phyloP scores from a whole-genome alignment of 1,284 basidiomycete genomes.

The Sporisorium iseilematis-ciliati region DNA sequence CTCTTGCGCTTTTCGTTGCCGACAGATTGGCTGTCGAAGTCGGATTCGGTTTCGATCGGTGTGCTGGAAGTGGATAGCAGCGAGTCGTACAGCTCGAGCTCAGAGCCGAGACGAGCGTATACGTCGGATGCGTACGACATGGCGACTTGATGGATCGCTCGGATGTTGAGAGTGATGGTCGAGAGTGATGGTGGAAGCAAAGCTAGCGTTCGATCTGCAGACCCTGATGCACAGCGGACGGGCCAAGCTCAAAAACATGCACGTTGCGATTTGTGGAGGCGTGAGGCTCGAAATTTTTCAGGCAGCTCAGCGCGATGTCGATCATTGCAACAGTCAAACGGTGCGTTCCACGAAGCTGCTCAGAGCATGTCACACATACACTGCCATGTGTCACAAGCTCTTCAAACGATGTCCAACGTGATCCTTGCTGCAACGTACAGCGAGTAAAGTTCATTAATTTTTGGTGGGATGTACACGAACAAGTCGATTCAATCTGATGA shows the following conservation, averaged over 20 bases:
- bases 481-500: too few relatives aligned
- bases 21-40: slow-evolving; percentile 4
- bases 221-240: slow-evolving; percentile 2
- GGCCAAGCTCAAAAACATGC: slow-evolving; percentile 5
- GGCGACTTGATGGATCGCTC: not conserved
- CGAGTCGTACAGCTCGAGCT: slow-evolving; percentile 52
- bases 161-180: not conserved
- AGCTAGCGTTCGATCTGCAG: not conserved
- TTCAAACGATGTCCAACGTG: too few relatives aligned
- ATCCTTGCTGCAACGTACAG: too few relatives aligned
- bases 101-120: slow-evolving; percentile 35
- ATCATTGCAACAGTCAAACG: too few relatives aligned
- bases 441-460: not conserved
- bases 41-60: slow-evolving; percentile 16
- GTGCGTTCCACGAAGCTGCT: too few relatives aligned
- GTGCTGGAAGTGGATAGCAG: slow-evolving; percentile 39
- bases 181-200: not conserved
- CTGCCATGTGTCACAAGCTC: too few relatives aligned
- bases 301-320: too few relatives aligned
- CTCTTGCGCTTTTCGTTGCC: slow-evolving; percentile 6
- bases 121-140: slow-evolving; percentile 51
- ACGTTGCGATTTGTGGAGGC: too few relatives aligned
- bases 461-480: not conserved
- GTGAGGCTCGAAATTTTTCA: too few relatives aligned
- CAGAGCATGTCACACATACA: too few relatives aligned